Base-by-base conservation (phyloP, 2,329 filamentous ascomycete genomes). In the Didymella keratinophila region DNA sequence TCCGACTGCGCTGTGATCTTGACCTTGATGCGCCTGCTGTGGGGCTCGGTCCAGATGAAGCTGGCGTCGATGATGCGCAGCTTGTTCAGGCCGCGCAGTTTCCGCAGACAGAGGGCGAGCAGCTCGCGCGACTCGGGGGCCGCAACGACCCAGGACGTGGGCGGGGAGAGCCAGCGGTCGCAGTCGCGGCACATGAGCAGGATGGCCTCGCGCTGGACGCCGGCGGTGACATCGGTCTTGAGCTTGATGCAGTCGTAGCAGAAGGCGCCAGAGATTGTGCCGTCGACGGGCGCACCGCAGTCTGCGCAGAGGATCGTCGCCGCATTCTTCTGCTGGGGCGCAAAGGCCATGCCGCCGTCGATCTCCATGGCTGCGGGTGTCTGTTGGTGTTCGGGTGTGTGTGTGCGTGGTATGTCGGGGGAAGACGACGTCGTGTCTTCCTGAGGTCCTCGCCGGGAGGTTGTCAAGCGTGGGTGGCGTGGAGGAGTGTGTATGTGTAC, bases 11-110 rank as follows among this genome's bases (percentile, higher is more conserved):
- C 89, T 0, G 95, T 98, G 77, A 99, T 89, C 82, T 97, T 97
- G 77, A 98, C 89, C 80, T 93, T 96, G 64, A 98, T 85, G 75
- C 95, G 85, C 73, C 92, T 85, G 70, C 93, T 97, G 80, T 99
- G 95, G 11, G 95, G 94, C 78, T 99, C 95, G 1, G 95, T 99
- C 95, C 95, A 99, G 74, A 98, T 91, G 75, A 98, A 99, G 71
- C 88, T 91, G 45, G 95, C 95, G 76, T 99, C 95, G 71, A 97
- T 93, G 71, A 99, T 95, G 61, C 95, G 86, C 67, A 96, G 91
- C 81, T 95, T 96, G 76, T 89, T 87, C 63, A 99, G 80, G 28
- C 93, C 93, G 64, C 91, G 84, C 63, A 99, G 80, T 78, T 95
- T 96, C 74, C 92, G 89, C 66, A 99, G 83, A 78, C 95, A 99